Evolutionary conservation across 768 basidiomycete genomes (phyloP), one percentile per base, ranked within the genome.

Genomic region (Podaxis mareebaensis): DNA sequence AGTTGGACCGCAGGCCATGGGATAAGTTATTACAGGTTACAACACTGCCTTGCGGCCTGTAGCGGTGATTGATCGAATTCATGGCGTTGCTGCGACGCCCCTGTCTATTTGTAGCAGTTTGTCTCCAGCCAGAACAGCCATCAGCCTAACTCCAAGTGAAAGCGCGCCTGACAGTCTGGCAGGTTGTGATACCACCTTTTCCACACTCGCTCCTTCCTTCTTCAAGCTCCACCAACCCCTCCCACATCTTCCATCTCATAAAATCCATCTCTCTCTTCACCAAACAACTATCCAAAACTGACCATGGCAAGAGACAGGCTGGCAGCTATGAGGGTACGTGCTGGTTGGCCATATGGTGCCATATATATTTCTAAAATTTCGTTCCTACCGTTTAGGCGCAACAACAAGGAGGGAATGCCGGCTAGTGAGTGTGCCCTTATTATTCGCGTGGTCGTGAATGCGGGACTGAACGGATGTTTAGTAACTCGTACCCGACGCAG

Each of bases 271-370:
- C 44, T 62, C 40, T 24, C 51, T 26, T 36, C 22, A 46, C 26
- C 38, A 30, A 48, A 33, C 11, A 30, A 58, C 36, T 24, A n/a
- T 53, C 28, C 38, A 15, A 38, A 44, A 44, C 20, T 51, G 13
- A 53, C 28, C 56, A 90, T 93, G 88, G 92, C 94, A 67, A 87
- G 94, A 85, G 93, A 96, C 80, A 87, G 94, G 83, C 84, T 96
- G 67, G 93, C 92, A 70, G 91, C 90, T 66, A 86, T 91, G 87
- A 86, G 92, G 79, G 91, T 92, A 64, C 63, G 86, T 69, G 30
- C 55, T 60, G 66, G 65, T n/a, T 42, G 36, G 38, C 38, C 54
- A 61, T 24, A 64, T 54, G 55, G 40, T 28, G 54, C 55, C 57
- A 39, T 67, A 48, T 53, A n/a, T 53, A 40, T 60, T 52, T 44